phyloP scores from a whole-genome alignment of 495 filamentous ascomycete species.

The Chaetomium cochliodes region DNA sequence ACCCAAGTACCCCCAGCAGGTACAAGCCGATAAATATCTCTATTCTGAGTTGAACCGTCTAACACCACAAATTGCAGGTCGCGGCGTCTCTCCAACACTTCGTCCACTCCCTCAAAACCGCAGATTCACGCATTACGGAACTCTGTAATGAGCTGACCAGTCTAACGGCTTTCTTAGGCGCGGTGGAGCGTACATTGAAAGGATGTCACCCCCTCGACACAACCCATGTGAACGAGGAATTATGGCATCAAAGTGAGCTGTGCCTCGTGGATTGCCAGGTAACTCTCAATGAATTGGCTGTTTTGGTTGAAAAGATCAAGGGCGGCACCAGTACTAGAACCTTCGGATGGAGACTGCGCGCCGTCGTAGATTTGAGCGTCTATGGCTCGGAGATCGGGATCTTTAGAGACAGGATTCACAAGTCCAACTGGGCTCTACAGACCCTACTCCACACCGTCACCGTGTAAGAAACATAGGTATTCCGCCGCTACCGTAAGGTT shows the following conservation, averaged over 20 bases:
- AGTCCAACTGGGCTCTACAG: conserved; percentile 5
- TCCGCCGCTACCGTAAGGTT: background rate
- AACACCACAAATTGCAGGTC: background rate
- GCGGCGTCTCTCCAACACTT: background rate
- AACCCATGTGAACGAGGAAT: background rate
- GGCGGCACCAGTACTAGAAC: background rate
- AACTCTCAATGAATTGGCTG: conserved; percentile 1
- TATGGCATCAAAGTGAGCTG: conserved; percentile 1
- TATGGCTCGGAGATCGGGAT: background rate
- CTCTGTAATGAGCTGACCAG: background rate
- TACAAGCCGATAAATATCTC: background rate
- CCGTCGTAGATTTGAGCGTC: background rate
- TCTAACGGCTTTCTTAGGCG: background rate
- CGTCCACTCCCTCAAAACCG: background rate
- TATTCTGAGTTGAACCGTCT: background rate
- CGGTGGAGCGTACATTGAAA: background rate
- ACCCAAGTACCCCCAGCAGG: background rate
- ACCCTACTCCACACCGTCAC: background rate
- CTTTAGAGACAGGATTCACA: conserved; percentile 4
- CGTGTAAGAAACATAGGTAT: background rate
- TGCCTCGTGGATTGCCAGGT: conserved; percentile 2
- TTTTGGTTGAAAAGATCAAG: conserved; percentile 1
- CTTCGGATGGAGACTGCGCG: conserved; percentile 4
- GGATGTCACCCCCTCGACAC: conserved; percentile 4
- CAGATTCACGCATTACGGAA: background rate